A percentile compares a stretch with the other conserved stretches of the same genome.
These are phyloP conservation scores for Sonneratia caseolaris DNA, from an alignment of 345 rosid species.

Conservation along the genomic window DNA sequence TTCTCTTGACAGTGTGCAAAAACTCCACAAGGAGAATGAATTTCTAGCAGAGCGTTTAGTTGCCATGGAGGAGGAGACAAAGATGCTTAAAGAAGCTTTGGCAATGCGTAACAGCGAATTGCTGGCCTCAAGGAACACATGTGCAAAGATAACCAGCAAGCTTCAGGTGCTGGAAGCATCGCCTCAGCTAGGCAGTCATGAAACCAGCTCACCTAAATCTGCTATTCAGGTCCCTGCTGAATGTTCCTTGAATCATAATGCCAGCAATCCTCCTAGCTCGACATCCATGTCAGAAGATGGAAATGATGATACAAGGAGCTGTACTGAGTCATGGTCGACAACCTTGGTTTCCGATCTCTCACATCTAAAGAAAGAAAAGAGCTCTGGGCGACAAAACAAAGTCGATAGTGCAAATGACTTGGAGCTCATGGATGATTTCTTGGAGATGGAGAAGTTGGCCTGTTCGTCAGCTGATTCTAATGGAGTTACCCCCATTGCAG, in stretches of 20 bases:
- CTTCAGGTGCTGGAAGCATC: slow-evolving; percentile 1
- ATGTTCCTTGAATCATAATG: neutral
- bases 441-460: slow-evolving; percentile 10
- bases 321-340: slow-evolving; percentile 1
- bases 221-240: too few relatives aligned
- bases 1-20: neutral
- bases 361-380: neutral
- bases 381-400: neutral
- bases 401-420: neutral
- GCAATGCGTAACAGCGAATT: neutral
- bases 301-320: slow-evolving; percentile 2
- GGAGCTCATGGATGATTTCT: slow-evolving; percentile 6
- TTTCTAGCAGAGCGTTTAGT: slow-evolving; percentile 2
- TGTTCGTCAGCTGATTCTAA: neutral
- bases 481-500: neutral
- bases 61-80: slow-evolving; percentile 8
- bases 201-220: neutral
- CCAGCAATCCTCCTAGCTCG: neutral
- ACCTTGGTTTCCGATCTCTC: neutral
- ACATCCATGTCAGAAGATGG: slow-evolving; percentile 5
- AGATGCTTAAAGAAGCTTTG: slow-evolving; percentile 7
- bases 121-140: slow-evolving; percentile 1
- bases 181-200: neutral
- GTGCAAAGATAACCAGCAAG: neutral
- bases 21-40: neutral